Evolutionary conservation across 306 rosid species (phyloP), one percentile per base, ranked within the genome.

Genomic region (Trichosanthes cucumerina): DNA sequence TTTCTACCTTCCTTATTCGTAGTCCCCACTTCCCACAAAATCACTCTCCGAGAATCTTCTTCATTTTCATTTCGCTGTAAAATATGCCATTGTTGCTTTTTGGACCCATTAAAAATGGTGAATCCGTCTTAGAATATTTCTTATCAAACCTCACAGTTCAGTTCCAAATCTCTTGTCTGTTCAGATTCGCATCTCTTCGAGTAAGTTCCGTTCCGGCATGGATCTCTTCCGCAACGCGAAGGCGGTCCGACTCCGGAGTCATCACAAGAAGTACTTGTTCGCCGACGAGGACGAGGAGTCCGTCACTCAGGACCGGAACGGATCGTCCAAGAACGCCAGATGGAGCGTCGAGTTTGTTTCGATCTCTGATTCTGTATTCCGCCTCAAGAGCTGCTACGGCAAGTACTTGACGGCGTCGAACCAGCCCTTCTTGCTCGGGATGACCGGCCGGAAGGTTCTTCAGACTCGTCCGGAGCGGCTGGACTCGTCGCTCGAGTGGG

Each of bases 241-340:
- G 80, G 88, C 85, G 38, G 90, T 90, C 31, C 85, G 90, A 0
- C 91, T 90, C 46, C 82, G 88, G 0, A 83, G 92, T 86, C 83
- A 82, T 89, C 90, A 83, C 57, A 77, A 64, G 33, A 90, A 88
- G 85, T 88, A 86, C 49, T 84, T 90, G 0, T 36, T 69, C 0
- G 96, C 96, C 2, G 92, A 87, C 16, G 96, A 88, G 1, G 91
- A 90, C 28, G 90, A 88, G 31, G 96, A 86, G 10, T 76, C 90
- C 4, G 89, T 90, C 1, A 83, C 79, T 23, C 96, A 88, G 59
- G 76, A 46, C 44, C 83, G 90, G 3, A 83, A 86, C 43, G 92
- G 96, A 5, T 86, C 91, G 3, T 87, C 96, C 8, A 86, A 80
- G 15, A 79, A 65, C 5, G 91, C 91, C 0, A 56, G 79, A 1